Conservation (phyloP, 352 stramenopile genomes). For the Phytophthora fragariae region DNA sequence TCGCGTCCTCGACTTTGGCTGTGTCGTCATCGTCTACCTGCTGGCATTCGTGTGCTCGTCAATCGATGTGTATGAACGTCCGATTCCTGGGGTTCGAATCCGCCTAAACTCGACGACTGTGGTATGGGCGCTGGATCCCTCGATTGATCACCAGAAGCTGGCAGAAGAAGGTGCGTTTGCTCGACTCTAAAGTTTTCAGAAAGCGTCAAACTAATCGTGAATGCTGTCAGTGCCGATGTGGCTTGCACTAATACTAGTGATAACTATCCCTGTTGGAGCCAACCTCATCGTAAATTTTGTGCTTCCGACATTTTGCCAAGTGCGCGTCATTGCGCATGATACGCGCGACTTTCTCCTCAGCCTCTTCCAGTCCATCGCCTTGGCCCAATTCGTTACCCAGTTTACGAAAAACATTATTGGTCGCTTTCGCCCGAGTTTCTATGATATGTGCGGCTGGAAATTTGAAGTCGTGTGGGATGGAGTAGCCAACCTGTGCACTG, state of each 20-base stretch:
- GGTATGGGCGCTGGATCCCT: constrained; percentile 8
- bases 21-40: background rate
- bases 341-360: constrained; percentile 71
- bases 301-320: constrained; percentile 47
- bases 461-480: constrained; percentile 65
- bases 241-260: constrained; percentile 37
- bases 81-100: background rate
- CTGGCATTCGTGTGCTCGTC: background rate
- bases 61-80: background rate
- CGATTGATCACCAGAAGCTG: constrained; percentile 11
- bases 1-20: background rate
- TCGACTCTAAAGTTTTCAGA: background rate
- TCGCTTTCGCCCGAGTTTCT: constrained; percentile 76
- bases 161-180: constrained; percentile 2
- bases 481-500: constrained; percentile 62
- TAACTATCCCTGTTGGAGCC: constrained; percentile 41
- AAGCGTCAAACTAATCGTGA: background rate
- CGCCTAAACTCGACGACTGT: constrained; percentile 1
- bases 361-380: constrained; percentile 49
- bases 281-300: constrained; percentile 66
- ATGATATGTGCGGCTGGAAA: constrained; percentile 78
- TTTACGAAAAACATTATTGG: constrained; percentile 74
- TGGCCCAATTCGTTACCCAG: constrained; percentile 59
- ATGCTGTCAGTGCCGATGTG: constrained; percentile 46
- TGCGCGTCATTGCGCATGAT: constrained; percentile 61